Conservation (phyloP, 352 stramenopile genomes). For the Globisporangium lucens region DNA sequence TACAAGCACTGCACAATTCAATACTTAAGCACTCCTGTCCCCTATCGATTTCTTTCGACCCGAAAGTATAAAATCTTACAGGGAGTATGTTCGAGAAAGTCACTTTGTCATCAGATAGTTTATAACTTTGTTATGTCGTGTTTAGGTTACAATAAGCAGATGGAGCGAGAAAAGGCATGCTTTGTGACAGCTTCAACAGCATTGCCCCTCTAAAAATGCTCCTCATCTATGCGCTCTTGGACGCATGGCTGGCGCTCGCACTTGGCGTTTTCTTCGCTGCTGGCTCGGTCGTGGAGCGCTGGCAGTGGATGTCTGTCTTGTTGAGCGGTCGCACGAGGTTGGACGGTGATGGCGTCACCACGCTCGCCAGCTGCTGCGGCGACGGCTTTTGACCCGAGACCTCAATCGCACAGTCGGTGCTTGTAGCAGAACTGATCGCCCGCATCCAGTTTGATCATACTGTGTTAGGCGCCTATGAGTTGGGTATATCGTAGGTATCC, state of each 20-base stretch:
- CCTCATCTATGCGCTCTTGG: constrained; percentile 9
- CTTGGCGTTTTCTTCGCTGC: not conserved
- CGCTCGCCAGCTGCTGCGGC: constrained; percentile 7
- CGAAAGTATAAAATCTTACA: not conserved
- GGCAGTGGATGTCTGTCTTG: constrained; percentile 50
- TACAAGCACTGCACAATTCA: too few relatives aligned
- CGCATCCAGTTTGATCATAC: not conserved
- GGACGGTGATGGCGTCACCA: constrained; percentile 38
- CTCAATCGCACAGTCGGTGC: not conserved
- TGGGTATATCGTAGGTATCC: not conserved
- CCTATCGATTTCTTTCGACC: too few relatives aligned
- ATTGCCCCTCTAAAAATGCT: not conserved
- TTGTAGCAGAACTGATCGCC: not conserved
- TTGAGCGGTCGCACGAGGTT: constrained; percentile 54
- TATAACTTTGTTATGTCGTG: not conserved
- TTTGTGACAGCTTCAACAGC: not conserved
- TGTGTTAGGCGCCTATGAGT: not conserved
- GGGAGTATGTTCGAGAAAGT: not conserved
- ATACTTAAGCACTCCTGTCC: too few relatives aligned
- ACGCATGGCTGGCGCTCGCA: constrained; percentile 1
- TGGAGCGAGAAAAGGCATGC: constrained; percentile 1
- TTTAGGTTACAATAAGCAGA: constrained; percentile 9
- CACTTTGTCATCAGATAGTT: not conserved
- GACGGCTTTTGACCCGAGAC: not conserved
- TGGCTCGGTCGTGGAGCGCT: constrained; percentile 1